Evolutionary conservation across 148 eudicot genomes (phyloP), one percentile per base, ranked within the genome.

Genomic region (Chenopodium formosanum): DNA sequence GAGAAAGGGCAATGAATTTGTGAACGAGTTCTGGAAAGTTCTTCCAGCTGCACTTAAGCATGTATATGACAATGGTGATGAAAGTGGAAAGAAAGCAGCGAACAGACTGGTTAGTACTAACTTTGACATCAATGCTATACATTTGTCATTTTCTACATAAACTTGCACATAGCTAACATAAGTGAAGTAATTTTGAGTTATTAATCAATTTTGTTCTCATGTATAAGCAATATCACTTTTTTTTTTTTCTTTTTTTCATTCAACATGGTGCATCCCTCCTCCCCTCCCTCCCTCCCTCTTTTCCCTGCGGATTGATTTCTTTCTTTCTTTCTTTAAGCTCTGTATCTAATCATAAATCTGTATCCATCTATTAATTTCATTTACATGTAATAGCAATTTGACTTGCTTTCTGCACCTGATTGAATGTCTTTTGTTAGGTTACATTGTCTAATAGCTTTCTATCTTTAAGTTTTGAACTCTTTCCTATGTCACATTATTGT

Each of bases 11-110:
- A 91, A 86, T 64, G 99, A 96, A 82, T 94, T 89, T 91, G 97
- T 96, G 76, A 94, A 94, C 83, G 99, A 96, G 79, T 96, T 96
- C 80, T 96, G 97, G 99, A 94, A 96, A 88, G 93, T 94, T 78
- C 93, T 96, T 80, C 99, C 99, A 74, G 82, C 88, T 73, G 97
- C 95, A 52, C 91, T 96, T 19, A 96, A 91, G 89, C 83, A 82
- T 84, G 94, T 90, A 62, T 87, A 89, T 85, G 92, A 86, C 71
- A 85, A 83, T 84, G 92, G 94, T 73, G 89, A 88, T 83, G 94
- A 91, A 77, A 75, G 81, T 87, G 96, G 94, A 77, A 92, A 88
- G 87, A 94, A 88, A 84, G 89, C 96, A 65, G 98, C 92, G 48
- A 76, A 86, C 47, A 91, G 98, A 89, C 90, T 96, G 89, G 99